These are phyloP conservation scores for Chytridium lagenaria DNA, from an alignment of 371 early-diverging fungal genomes.

Conservation along the genomic window DNA sequence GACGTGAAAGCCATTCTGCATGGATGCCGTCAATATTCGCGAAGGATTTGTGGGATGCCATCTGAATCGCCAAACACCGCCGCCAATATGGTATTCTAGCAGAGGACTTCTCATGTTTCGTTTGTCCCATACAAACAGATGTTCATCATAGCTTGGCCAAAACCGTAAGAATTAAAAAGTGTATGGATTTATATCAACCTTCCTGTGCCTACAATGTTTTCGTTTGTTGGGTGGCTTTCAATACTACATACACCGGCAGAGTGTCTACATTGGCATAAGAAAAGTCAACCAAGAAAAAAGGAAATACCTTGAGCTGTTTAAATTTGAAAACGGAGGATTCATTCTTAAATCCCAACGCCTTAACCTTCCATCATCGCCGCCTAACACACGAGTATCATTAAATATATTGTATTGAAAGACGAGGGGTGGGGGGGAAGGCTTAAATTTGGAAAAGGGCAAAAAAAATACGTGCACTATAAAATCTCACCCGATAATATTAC, in stretches of 20 bases:
- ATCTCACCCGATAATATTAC: slow-evolving; percentile 63
- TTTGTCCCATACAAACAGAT: slow-evolving; percentile 86
- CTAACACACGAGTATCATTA: too few relatives aligned
- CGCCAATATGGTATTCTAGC: slow-evolving; percentile 64
- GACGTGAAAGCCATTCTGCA: slow-evolving; percentile 84
- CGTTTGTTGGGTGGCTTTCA: slow-evolving; percentile 67
- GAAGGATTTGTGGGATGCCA: slow-evolving; percentile 82
- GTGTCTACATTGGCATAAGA: slow-evolving; percentile 53
- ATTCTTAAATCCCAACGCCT: slow-evolving; percentile 87
- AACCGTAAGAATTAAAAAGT: background rate
- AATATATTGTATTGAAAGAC: too few relatives aligned
- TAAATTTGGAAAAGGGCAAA: background rate
- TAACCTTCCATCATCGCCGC: slow-evolving; percentile 83
- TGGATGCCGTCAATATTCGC: slow-evolving; percentile 81
- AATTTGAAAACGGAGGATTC: slow-evolving; percentile 50
- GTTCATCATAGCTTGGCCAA: slow-evolving; percentile 77
- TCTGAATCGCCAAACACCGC: slow-evolving; percentile 93
- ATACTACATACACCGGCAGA: slow-evolving; percentile 86
- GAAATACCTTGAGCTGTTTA: slow-evolving; percentile 60
- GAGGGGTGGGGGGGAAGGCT: too few relatives aligned
- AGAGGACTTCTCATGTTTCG: slow-evolving; percentile 79
- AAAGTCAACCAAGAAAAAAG: background rate
- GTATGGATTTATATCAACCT: slow-evolving; percentile 46
- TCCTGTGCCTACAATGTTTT: slow-evolving; percentile 81
- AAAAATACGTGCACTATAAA: background rate